A percentile compares a stretch with the other conserved stretches of the same genome.
Evolutionary conservation across 176 grass and related monocot genomes (phyloP).

Genomic region (Eremochloa ophiuroides): DNA sequence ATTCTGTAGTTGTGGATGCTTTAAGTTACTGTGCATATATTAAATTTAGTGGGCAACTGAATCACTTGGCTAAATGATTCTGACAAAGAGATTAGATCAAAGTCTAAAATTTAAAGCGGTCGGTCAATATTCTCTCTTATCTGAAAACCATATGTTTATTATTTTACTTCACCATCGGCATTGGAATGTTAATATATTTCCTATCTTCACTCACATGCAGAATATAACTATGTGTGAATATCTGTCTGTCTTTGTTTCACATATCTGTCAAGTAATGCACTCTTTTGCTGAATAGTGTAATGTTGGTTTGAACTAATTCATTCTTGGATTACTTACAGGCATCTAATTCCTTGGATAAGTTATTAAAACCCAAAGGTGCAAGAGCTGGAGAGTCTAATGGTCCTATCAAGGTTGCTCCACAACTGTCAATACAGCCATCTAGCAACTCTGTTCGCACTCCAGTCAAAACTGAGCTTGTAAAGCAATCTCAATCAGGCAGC

Average conservation of each 20-base stretch:
- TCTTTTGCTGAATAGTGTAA: neutral
- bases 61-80: neutral
- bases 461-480: slow-evolving; percentile 51
- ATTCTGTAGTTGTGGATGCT: neutral
- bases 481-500: slow-evolving; percentile 50
- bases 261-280: slow-evolving; percentile 21
- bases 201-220: neutral
- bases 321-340: slow-evolving; percentile 25
- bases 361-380: slow-evolving; percentile 49
- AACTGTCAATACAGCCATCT: slow-evolving; percentile 36
- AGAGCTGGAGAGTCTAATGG: slow-evolving; percentile 50
- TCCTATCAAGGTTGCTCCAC: slow-evolving; percentile 40
- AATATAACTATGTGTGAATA: slow-evolving; percentile 1
- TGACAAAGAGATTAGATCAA: neutral
- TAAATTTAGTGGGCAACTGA: neutral
- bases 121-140: neutral
- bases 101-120: neutral
- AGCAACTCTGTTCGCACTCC: slow-evolving; percentile 35
- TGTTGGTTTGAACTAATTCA: slow-evolving; percentile 26
- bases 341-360: slow-evolving; percentile 49
- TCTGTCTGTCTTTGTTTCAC: neutral
- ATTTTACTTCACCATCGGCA: neutral
- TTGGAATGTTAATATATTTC: neutral
- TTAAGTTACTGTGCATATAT: neutral
- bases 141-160: neutral